Evolutionary conservation across 1,139 yeast genomes (phyloP), one percentile per base, ranked within the genome.

Genomic region (Saccharomycopsis crataegensis): DNA sequence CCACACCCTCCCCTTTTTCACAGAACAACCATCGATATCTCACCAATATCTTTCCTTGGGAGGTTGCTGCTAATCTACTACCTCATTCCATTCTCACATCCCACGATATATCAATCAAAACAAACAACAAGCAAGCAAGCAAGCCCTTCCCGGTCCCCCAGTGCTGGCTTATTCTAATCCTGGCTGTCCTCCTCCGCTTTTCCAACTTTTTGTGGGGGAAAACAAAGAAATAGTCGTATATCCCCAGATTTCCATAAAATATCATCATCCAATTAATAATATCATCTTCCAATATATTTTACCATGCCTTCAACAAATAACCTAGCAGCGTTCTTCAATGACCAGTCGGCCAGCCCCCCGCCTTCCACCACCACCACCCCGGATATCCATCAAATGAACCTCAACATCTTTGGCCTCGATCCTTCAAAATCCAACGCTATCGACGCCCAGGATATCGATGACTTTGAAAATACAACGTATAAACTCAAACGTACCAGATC

Each of bases 401-500:
- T 36, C 31, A 9, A 12, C 17, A 16, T 46, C 14, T 53, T 49
- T 46, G 56, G 50, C 28, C 28, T 49, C 8, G 49, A 53, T 28
- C 47, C 46, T 3, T 32, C 51, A 28, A 22, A 50, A 17, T 73
- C 77, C 11, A 70, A 70, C 66, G 77, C 77, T 54, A 79, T 86
- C 28, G 87, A 83, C 57, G 91, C 94, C 12, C 75, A 77, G 50
- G 83, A 82, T 66, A 89, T 83, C 57, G 81, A 78, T 56, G 86
- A 85, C 64, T 88, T 88, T 64, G 77, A 81, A 58, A 79, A 78
- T 58, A 79, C 89, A 11, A 79, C 94, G 2, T 89, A 86, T 67
- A 83, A 83, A 62, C 72, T 89, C 64, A 89, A 88, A 64, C 73
- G 96, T 64, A 89, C 96, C 36, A 77, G 94, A 63, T 86, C 95